phyloP scores from a whole-genome alignment of 139 green algal species.

The Mesotaenium endlicherianum region DNA sequence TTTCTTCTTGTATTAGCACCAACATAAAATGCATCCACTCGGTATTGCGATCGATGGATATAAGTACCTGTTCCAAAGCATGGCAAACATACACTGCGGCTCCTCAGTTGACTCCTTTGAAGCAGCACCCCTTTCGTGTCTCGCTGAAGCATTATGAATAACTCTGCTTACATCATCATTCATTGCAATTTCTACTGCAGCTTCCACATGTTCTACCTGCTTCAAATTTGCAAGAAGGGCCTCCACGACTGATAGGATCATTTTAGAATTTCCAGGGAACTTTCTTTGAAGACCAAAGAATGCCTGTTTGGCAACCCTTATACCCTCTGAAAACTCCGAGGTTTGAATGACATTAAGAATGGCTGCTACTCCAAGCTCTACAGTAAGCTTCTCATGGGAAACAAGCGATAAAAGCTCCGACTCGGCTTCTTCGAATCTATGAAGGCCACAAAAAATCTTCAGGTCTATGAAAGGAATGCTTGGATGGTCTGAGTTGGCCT shows the following conservation, averaged over 20 bases:
- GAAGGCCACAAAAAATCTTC: slow-evolving; percentile 7
- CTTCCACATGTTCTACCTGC: no score
- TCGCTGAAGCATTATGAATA: no score
- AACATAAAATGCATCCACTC: no score
- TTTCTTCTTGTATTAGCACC: no score
- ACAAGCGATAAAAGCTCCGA: background rate
- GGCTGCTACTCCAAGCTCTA: background rate
- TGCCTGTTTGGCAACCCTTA: background rate
- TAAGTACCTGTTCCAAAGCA: slow-evolving; percentile 23
- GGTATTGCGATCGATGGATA: no score
- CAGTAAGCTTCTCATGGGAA: slow-evolving; percentile 6
- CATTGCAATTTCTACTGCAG: no score
- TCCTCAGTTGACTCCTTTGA: no score
- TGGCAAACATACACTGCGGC: background rate
- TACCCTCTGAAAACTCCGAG: no score
- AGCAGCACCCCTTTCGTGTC: no score
- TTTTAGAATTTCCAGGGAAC: background rate
- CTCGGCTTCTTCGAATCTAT: slow-evolving; percentile 9
- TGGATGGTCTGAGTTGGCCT: slow-evolving; percentile 15
- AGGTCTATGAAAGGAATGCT: slow-evolving; percentile 29
- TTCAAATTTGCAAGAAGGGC: no score
- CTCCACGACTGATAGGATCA: background rate
- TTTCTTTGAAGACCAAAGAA: slow-evolving; percentile 5
- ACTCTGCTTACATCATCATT: no score
- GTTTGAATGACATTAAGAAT: no score